Conservation (phyloP, 1,139 yeast genomes). For the Diutina mesorugosa region DNA sequence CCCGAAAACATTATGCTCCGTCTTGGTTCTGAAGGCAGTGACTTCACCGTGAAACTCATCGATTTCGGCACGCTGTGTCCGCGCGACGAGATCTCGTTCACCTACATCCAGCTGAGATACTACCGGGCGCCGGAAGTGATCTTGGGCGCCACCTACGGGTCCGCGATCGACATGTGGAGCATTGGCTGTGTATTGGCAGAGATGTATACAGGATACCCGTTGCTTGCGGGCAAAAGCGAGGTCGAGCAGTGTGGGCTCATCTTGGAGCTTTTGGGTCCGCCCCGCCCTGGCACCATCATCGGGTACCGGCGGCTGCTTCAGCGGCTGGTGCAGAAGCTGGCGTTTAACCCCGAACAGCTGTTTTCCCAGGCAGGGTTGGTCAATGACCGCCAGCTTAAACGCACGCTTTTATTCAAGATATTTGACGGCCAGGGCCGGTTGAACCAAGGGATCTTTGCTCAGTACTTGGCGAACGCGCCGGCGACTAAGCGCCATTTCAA, state of each 20-base stretch:
- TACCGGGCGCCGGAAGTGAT: conserved; percentile 73
- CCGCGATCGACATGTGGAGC: conserved; percentile 73
- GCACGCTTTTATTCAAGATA: neutral
- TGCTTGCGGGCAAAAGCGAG: conserved; percentile 63
- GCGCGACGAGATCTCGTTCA: conserved; percentile 31
- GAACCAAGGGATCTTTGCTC: neutral
- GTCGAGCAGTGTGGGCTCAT: conserved; percentile 49
- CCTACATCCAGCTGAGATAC: conserved; percentile 53
- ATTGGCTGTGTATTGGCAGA: conserved; percentile 61
- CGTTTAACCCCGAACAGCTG: neutral
- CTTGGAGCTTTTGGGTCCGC: conserved; percentile 44
- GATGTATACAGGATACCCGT: conserved; percentile 49
- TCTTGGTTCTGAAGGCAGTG: conserved; percentile 14
- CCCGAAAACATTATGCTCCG: conserved; percentile 54
- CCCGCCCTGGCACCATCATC: neutral
- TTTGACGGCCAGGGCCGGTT: conserved; percentile 1
- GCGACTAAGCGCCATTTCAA: neutral
- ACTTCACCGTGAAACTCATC: conserved; percentile 36
- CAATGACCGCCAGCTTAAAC: neutral
- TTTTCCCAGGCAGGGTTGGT: neutral
- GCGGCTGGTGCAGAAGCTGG: neutral
- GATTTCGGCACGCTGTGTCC: conserved; percentile 56
- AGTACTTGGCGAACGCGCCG: neutral
- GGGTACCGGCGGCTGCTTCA: neutral
- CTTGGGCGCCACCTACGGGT: conserved; percentile 62